A percentile compares a stretch with the other conserved stretches of the same genome.
Conservation (phyloP, 352 stramenopile species). For the Globisporangium splendens region DNA sequence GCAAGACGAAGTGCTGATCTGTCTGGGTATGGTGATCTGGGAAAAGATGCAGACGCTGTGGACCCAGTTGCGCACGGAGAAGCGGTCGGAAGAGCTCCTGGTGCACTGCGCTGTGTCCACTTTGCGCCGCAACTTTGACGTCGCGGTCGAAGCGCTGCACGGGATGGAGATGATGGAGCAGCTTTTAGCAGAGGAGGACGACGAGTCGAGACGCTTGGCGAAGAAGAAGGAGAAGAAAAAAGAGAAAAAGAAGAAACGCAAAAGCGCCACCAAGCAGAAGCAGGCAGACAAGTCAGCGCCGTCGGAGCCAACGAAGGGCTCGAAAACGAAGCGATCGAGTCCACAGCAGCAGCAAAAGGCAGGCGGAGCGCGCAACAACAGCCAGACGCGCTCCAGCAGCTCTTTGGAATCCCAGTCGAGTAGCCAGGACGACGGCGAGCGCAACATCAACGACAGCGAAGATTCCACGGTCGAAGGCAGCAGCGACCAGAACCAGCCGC, state of each 20-base stretch:
- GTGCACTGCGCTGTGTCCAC: slow-evolving; percentile 77
- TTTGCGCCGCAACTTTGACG: slow-evolving; percentile 78
- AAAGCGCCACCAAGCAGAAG: slow-evolving; percentile 73
- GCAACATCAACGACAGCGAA: slow-evolving; percentile 32
- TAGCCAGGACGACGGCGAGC: slow-evolving; percentile 21
- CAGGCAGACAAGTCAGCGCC: slow-evolving; percentile 39
- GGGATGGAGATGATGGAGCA: slow-evolving; percentile 88
- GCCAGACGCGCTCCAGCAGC: slow-evolving; percentile 17
- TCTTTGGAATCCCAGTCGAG: slow-evolving; percentile 36
- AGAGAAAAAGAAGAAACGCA: slow-evolving; percentile 89
- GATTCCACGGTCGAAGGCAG: slow-evolving; percentile 28
- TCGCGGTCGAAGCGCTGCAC: slow-evolving; percentile 79
- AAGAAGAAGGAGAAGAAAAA: slow-evolving; percentile 89
- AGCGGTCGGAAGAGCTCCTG: slow-evolving; percentile 73
- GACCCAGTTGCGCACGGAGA: slow-evolving; percentile 72
- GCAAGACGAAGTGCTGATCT: slow-evolving; percentile 85
- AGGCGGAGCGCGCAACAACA: slow-evolving; percentile 13
- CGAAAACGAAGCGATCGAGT: slow-evolving; percentile 11
- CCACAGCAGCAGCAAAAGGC: slow-evolving; percentile 27
- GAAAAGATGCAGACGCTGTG: slow-evolving; percentile 85
- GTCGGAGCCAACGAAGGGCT: slow-evolving; percentile 23
- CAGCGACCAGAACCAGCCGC: slow-evolving; percentile 23
- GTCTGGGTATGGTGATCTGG: slow-evolving; percentile 85
- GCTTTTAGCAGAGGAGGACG: slow-evolving; percentile 78
- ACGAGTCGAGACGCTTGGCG: slow-evolving; percentile 65